A percentile compares a stretch with the other conserved stretches of the same genome.
Conservation (phyloP, 1,284 basidiomycete genomes). For the Cryptococcus sp. region DNA sequence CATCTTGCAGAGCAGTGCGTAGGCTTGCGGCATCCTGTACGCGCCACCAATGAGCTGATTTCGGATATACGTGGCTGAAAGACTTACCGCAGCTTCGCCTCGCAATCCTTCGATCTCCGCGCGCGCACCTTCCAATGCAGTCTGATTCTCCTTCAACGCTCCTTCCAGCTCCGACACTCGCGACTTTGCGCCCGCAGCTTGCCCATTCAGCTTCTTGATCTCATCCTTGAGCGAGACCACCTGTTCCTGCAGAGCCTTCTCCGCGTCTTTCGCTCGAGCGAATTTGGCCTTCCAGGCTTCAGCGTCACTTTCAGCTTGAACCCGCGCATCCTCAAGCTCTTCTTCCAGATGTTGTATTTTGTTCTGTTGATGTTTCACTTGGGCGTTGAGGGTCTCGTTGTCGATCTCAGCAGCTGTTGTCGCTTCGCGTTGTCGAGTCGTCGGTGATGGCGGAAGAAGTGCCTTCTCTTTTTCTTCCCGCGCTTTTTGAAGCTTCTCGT, state of each 20-base stretch:
- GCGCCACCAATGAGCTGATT: constrained; percentile 7
- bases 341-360: constrained; percentile 79
- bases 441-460: constrained; percentile 17
- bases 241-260: constrained; percentile 70
- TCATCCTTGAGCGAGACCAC: constrained; percentile 65
- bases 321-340: constrained; percentile 74
- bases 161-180: constrained; percentile 81
- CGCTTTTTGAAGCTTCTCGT: constrained; percentile 38
- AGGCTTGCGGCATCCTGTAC: constrained; percentile 48
- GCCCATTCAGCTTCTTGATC: constrained; percentile 63
- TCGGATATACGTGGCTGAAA: background rate
- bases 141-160: constrained; percentile 82
- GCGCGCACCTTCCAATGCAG: constrained; percentile 84
- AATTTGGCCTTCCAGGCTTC: constrained; percentile 65
- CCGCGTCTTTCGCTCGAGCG: constrained; percentile 72
- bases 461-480: constrained; percentile 29
- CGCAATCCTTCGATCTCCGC: constrained; percentile 86
- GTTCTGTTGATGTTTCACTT: constrained; percentile 79
- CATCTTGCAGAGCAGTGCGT: constrained; percentile 49
- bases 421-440: constrained; percentile 51
- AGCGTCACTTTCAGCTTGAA: constrained; percentile 73
- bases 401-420: constrained; percentile 80
- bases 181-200: constrained; percentile 64
- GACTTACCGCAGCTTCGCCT: constrained; percentile 71
- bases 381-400: constrained; percentile 85